phyloP scores from a whole-genome alignment of 164 flowering plant species.

The Dillenia turbinata region DNA sequence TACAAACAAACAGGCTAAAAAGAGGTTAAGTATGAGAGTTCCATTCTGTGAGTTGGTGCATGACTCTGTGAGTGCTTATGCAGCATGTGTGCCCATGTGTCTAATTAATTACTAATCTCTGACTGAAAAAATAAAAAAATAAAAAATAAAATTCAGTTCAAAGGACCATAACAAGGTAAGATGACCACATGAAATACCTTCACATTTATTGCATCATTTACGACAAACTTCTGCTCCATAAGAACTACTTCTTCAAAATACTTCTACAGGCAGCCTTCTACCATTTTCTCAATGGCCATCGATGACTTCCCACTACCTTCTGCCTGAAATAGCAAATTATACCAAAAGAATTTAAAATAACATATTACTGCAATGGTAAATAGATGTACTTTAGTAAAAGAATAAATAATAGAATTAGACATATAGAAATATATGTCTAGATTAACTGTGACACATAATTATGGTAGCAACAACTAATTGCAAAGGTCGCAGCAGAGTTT shows the following conservation, averaged over 20 bases:
- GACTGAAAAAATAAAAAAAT: background rate
- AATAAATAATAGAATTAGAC: no score
- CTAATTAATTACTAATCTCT: no score
- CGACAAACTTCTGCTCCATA: constrained; percentile 86
- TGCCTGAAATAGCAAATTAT: constrained; percentile 50
- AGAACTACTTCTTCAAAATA: constrained; percentile 89
- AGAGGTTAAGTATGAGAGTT: no score
- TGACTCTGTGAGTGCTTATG: no score
- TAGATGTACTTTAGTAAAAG: background rate
- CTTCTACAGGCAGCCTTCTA: constrained; percentile 89
- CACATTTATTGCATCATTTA: constrained; percentile 64
- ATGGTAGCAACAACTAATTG: no score
- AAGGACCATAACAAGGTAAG: background rate
- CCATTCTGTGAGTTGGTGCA: no score
- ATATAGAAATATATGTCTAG: no score
- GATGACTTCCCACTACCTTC: constrained; percentile 75
- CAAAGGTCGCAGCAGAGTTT: no score
- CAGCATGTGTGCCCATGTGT: no score
- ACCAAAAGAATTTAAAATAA: background rate
- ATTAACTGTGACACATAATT: no score
- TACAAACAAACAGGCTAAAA: no score
- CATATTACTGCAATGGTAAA: background rate
- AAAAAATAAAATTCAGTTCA: no score
- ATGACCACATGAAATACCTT: constrained; percentile 40
- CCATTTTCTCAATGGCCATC: constrained; percentile 93